Conservation (phyloP, 306 rosid genomes). For the Cucumis melo region DNA sequence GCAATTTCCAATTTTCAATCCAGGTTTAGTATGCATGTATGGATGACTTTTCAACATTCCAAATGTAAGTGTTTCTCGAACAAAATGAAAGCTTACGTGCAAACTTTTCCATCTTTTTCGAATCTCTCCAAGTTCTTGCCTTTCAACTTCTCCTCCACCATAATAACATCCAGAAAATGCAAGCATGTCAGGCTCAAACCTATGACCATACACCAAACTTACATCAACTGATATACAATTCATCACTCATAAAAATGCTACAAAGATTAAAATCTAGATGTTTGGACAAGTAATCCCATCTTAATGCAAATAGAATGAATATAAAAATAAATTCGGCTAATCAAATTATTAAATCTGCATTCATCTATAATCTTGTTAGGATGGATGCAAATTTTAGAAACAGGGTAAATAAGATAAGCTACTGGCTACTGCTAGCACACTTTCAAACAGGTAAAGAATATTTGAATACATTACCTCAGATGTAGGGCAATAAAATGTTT, state of each 20-base stretch:
- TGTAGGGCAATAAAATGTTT: constrained; percentile 76
- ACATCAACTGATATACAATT: constrained; percentile 9
- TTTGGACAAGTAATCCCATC: neutral
- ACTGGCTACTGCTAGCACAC: neutral
- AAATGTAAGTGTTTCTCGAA: neutral
- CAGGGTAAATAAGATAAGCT: neutral
- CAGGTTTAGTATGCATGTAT: neutral
- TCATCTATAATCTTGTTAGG: neutral
- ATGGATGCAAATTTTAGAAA: neutral
- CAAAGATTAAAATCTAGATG: neutral
- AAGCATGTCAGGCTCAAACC: constrained; percentile 96
- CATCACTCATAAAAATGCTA: neutral
- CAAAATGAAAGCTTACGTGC: constrained; percentile 40
- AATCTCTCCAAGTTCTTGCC: constrained; percentile 52
- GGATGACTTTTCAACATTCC: neutral
- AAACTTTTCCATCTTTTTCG: constrained; percentile 74
- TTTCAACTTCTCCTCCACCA: constrained; percentile 93
- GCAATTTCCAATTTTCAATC: neutral
- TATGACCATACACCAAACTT: constrained; percentile 14
- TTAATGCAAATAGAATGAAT: too few relatives aligned
- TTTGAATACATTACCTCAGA: constrained; percentile 45
- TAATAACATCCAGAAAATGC: constrained; percentile 91
- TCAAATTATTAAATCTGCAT: neutral
- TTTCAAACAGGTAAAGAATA: neutral
- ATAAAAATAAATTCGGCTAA: neutral